phyloP scores from a whole-genome alignment of 208 protist genomes.

The Leishmania arabica region DNA sequence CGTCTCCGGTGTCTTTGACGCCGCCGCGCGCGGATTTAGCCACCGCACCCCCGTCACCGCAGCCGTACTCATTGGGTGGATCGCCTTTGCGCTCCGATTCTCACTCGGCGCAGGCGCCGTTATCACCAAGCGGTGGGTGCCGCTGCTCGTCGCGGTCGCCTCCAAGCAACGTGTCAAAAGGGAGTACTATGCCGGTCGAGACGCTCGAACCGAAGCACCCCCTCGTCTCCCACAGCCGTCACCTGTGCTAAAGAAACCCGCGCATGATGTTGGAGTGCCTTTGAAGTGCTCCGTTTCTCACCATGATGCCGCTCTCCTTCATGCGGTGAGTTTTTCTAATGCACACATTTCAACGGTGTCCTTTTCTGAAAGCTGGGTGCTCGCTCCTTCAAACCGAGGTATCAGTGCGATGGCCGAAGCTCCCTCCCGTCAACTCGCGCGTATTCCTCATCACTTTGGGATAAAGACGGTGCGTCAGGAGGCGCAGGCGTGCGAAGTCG shows the following conservation, averaged over 20 bases:
- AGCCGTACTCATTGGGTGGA: not conserved
- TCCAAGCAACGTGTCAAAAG: not conserved
- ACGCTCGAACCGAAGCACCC: not conserved
- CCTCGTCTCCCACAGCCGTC: too few relatives aligned
- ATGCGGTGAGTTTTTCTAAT: not conserved
- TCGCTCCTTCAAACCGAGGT: too few relatives aligned
- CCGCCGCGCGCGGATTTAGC: not conserved
- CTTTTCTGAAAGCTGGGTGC: too few relatives aligned
- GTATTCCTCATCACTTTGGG: not conserved
- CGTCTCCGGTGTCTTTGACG: too few relatives aligned
- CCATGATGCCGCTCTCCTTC: too few relatives aligned
- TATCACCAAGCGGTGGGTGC: not conserved
- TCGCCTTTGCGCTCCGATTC: not conserved
- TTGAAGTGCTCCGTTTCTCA: not conserved
- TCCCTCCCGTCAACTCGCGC: not conserved
- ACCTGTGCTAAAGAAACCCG: not conserved
- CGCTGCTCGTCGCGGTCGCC: not conserved
- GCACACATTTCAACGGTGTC: too few relatives aligned
- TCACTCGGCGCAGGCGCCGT: not conserved
- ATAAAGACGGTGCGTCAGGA: not conserved
- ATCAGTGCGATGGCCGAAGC: not conserved
- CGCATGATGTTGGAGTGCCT: not conserved
- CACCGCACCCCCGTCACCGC: not conserved
- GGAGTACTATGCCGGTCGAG: not conserved
- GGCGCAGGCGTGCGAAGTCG: not conserved